Evolutionary conservation across 1,139 yeast genomes (phyloP).

Genomic region (Pneumocystis canis): DNA sequence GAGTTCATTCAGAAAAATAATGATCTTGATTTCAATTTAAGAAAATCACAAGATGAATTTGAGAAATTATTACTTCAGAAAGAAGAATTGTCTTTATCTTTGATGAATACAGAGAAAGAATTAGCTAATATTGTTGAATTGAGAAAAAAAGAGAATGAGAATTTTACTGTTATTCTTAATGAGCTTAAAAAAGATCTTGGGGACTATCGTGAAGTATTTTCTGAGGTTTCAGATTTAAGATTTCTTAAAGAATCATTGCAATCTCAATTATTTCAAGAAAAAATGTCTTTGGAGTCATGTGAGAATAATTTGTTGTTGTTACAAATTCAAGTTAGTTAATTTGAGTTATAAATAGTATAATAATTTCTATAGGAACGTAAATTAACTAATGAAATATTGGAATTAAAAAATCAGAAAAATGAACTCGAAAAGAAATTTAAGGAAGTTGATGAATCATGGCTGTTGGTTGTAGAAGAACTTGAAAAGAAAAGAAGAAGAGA

Average conservation of each 20-base stretch:
- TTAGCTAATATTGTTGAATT: conserved; percentile 11
- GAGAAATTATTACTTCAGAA: background rate
- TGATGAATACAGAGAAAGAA: conserved; percentile 6
- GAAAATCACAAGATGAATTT: background rate
- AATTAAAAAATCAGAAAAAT: conserved; percentile 4
- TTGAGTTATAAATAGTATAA: background rate
- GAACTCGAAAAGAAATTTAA: conserved; percentile 5
- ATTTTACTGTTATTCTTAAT: background rate
- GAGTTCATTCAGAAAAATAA: conserved; percentile 2
- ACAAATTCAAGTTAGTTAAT: background rate
- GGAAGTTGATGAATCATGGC: conserved; percentile 5
- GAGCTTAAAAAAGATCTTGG: background rate
- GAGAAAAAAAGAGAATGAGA: background rate
- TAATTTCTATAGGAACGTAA: conserved; percentile 5
- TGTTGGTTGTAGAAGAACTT: conserved; percentile 9
- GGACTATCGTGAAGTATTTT: background rate
- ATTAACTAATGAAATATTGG: conserved; percentile 10
- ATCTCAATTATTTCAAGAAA: background rate
- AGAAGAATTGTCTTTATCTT: conserved; percentile 3
- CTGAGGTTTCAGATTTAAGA: background rate
- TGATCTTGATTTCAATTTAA: conserved; percentile 1
- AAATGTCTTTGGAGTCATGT: background rate
- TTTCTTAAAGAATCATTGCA: background rate
- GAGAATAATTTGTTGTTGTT: background rate
- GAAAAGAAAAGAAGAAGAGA: conserved; percentile 8